These are phyloP conservation scores for Trichoderma cornu-damae DNA, from an alignment of 2,329 filamentous ascomycete species.

Conservation along the genomic window DNA sequence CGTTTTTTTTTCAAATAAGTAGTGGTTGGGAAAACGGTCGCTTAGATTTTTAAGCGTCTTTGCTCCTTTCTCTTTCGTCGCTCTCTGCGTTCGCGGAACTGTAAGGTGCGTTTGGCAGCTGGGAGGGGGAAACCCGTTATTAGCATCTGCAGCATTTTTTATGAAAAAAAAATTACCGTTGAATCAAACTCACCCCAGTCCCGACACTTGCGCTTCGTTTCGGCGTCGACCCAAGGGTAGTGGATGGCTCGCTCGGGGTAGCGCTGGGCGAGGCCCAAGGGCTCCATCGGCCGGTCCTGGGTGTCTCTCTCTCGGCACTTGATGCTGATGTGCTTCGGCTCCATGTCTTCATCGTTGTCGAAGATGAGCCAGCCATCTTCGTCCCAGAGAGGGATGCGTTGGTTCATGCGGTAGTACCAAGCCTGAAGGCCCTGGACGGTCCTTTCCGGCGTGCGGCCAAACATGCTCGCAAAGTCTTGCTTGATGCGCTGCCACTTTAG, in stretches of 20 bases:
- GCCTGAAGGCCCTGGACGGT: constrained; percentile 40
- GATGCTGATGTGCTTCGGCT: constrained; percentile 36
- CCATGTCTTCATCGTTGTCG: constrained; percentile 36
- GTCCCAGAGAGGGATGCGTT: constrained; percentile 38
- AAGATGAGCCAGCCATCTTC: constrained; percentile 38
- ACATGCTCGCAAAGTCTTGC: constrained; percentile 37
- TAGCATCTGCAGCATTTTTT: neutral
- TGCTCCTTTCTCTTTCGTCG: constrained; percentile 37
- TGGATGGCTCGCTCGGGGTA: constrained; percentile 44
- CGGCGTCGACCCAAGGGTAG: constrained; percentile 41
- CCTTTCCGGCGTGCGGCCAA: constrained; percentile 35
- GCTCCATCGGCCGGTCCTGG: constrained; percentile 35
- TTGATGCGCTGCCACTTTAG: constrained; percentile 40
- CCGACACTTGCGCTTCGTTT: constrained; percentile 35
- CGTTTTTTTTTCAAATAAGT: neutral
- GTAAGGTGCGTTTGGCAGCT: constrained; percentile 34
- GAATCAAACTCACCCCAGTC: constrained; percentile 37
- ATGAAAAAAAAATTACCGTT: neutral
- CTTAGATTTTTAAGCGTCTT: constrained; percentile 34
- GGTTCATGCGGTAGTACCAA: constrained; percentile 43
- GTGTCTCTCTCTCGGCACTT: constrained; percentile 38
- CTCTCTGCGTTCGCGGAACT: constrained; percentile 36
- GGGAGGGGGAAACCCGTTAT: neutral
- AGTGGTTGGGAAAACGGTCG: neutral
- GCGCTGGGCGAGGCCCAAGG: constrained; percentile 37